Conservation (phyloP, 2,329 filamentous ascomycete genomes). For the Cladophialophora psammophila region DNA sequence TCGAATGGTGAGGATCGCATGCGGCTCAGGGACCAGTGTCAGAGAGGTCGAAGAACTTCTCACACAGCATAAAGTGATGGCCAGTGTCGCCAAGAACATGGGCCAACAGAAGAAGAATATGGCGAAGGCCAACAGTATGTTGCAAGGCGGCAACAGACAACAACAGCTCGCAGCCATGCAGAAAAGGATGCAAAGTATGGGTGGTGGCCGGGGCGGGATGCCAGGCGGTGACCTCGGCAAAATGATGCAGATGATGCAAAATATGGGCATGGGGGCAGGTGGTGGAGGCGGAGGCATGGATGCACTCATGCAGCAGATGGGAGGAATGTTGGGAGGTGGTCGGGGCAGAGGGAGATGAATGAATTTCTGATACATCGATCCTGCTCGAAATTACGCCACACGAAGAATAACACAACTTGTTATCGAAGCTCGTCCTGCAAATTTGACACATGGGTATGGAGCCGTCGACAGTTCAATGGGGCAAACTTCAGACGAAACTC, state of each 20-base stretch:
- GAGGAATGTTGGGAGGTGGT: slow-evolving; percentile 64
- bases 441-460: not conserved
- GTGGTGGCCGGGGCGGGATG: slow-evolving; percentile 71
- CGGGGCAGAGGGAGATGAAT: slow-evolving; percentile 55
- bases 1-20: slow-evolving; percentile 89
- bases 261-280: slow-evolving; percentile 79
- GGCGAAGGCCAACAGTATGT: slow-evolving; percentile 88
- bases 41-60: slow-evolving; percentile 93
- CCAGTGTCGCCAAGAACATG: slow-evolving; percentile 98
- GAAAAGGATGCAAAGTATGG: slow-evolving; percentile 92
- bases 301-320: slow-evolving; percentile 79
- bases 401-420: not conserved
- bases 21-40: slow-evolving; percentile 88
- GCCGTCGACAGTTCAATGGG: not conserved
- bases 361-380: not conserved
- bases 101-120: slow-evolving; percentile 98
- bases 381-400: not conserved
- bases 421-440: not conserved
- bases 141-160: slow-evolving; percentile 91
- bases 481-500: not conserved
- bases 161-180: slow-evolving; percentile 93
- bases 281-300: slow-evolving; percentile 68
- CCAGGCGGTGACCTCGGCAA: slow-evolving; percentile 74
- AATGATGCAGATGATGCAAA: slow-evolving; percentile 95
- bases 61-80: slow-evolving; percentile 99